Conservation (phyloP, 768 basidiomycete genomes). For the Suillus cothurnatus region DNA sequence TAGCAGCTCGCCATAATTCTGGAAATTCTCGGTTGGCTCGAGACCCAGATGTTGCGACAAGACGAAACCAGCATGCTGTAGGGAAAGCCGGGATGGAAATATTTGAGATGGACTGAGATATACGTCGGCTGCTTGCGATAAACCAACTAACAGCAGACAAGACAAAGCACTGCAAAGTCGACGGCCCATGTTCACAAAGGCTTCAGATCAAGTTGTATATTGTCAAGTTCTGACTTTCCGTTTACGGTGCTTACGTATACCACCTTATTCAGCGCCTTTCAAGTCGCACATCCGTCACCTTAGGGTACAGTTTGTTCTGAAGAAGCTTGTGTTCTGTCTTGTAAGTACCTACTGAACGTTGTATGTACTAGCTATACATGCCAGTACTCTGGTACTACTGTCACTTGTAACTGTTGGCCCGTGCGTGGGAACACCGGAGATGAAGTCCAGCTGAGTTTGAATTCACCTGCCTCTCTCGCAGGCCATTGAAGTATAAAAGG, state of each 20-base stretch:
- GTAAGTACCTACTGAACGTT: not conserved
- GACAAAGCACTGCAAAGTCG: conserved; percentile 24
- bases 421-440: conserved; percentile 46
- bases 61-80: conserved; percentile 57
- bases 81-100: conserved; percentile 44
- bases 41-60: conserved; percentile 74
- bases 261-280: too few relatives aligned
- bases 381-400: not conserved
- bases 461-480: conserved; percentile 40
- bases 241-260: not conserved
- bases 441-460: conserved; percentile 44
- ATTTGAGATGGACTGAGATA: conserved; percentile 55
- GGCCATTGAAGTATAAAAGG: conserved; percentile 44
- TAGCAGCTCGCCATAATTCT: conserved; percentile 34
- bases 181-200: conserved; percentile 19
- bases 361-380: not conserved
- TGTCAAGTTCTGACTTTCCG: not conserved
- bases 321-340: not conserved
- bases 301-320: not conserved
- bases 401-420: conserved; percentile 29
- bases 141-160: conserved; percentile 31
- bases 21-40: conserved; percentile 59
- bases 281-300: not conserved
- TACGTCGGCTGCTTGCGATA: conserved; percentile 55
- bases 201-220: not conserved